Base-by-base conservation (phyloP, 108 stramenopile species). In the Discostella pseudostelligera region DNA sequence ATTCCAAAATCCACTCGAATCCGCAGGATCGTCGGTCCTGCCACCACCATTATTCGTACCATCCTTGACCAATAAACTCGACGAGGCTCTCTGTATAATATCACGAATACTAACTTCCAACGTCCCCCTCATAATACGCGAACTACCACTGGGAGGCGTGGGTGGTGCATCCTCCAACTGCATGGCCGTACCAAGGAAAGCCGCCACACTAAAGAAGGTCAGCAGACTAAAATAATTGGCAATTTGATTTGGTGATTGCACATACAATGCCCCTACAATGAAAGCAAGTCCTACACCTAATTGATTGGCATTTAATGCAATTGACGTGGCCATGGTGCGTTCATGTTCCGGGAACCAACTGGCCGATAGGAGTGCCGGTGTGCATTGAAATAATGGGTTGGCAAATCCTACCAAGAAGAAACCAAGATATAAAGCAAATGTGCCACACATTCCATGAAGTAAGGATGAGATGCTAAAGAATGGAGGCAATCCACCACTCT, bases 161-260 rank as follows among this genome's bases (percentile, higher is more conserved):
- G 92, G 92, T 3, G 92, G 92, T 37, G 92, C 92, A 69, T 93
- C 92, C 43, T 93, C 87, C 61, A 93, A 32, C 47, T 92, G 90
- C n/a, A 87, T 47, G 28, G 82, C 71, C 10, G 79, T 76, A 8
- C 90, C 90, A 21, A 89, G 61, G 48, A 89, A 89, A 0, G 78
- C 74, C 40, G 83, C 28, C 0, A 86, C 81, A 9, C 85, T 81
- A 16, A 93, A 61, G 5, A 81, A 63, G 59, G 80, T 85, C 43
- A 93, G 59, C 9, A 90, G 59, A 17, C 86, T 82, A 69, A 90
- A 90, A 62, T 94, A 94, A 9, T 56, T 42, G 8, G 64, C 53
- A 58, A 94, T 84, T 43, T 90, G 87, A 22, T 75, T 74, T 47
- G 75, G 74, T 2, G 65, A 43, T 24, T 49, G 67, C 0, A 94